These are phyloP conservation scores for Spiraea crenata DNA, from an alignment of 331 rosid species.

Conservation along the genomic window DNA sequence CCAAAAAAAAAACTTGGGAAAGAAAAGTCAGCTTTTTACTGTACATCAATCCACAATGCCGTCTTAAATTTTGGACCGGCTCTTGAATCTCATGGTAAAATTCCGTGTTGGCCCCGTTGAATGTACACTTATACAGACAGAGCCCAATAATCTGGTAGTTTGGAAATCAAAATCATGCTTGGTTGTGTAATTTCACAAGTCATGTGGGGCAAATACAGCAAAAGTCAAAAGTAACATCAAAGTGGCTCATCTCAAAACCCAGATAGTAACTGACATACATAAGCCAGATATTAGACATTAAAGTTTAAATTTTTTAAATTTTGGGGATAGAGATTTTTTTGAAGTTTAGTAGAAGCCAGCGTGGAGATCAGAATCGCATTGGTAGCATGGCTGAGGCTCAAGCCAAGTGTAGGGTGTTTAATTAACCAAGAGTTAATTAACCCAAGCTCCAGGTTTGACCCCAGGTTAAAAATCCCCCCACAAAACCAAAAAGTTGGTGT, in stretches of 20 bases:
- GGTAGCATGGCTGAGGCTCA: slow-evolving; percentile 81
- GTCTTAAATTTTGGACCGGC: too few relatives aligned
- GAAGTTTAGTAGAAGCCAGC: slow-evolving; percentile 29
- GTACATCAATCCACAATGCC: too few relatives aligned
- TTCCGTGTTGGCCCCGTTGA: too few relatives aligned
- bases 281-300: slow-evolving; percentile 15
- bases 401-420: slow-evolving; percentile 66
- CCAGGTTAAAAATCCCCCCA: slow-evolving; percentile 19
- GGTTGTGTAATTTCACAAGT: too few relatives aligned
- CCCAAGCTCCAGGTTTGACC: slow-evolving; percentile 29
- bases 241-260: background rate
- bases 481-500: background rate
- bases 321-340: slow-evolving; percentile 25
- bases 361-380: slow-evolving; percentile 34
- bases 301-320: background rate
- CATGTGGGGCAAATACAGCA: too few relatives aligned
- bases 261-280: slow-evolving; percentile 24
- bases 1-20: too few relatives aligned
- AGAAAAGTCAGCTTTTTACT: too few relatives aligned
- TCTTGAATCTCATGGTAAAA: too few relatives aligned
- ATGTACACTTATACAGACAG: too few relatives aligned
- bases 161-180: too few relatives aligned
- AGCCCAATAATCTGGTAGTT: too few relatives aligned
- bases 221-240: too few relatives aligned
- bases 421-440: slow-evolving; percentile 49